phyloP scores from a whole-genome alignment of 2,329 filamentous ascomycete species.

The Periconia macrospinosa region DNA sequence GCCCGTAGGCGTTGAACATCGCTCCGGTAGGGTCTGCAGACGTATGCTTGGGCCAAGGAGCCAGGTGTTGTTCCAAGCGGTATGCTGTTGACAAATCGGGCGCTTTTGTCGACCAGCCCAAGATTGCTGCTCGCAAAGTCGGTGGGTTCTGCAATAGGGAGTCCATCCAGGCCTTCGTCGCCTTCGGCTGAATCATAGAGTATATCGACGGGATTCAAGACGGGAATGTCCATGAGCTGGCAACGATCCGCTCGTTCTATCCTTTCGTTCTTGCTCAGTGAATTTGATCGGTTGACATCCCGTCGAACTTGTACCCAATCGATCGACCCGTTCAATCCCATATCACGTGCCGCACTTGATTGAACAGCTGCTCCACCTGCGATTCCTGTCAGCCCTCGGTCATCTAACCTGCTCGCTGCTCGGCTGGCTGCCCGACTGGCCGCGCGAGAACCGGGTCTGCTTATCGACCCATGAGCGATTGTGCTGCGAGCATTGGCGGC shows the following conservation, averaged over 20 bases:
- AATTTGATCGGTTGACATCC: constrained; percentile 94
- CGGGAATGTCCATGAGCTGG: constrained; percentile 90
- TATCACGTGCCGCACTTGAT: constrained; percentile 63
- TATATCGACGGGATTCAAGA: constrained; percentile 86
- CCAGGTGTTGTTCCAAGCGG: constrained; percentile 80
- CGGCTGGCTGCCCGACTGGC: constrained; percentile 39
- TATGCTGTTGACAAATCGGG: constrained; percentile 82
- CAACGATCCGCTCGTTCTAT: constrained; percentile 84
- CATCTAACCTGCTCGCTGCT: constrained; percentile 33
- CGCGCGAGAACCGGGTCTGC: constrained; percentile 47
- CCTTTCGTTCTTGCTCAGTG: constrained; percentile 84
- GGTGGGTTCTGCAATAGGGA: constrained; percentile 77
- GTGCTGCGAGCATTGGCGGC: constrained; percentile 87
- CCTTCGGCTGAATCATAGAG: constrained; percentile 83
- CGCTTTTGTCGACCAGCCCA: constrained; percentile 90
- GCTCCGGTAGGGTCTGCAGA: constrained; percentile 91
- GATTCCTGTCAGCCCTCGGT: constrained; percentile 56
- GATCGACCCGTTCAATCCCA: constrained; percentile 65
- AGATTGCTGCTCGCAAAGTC: constrained; percentile 82
- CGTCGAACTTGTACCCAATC: constrained; percentile 98
- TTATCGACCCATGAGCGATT: constrained; percentile 63
- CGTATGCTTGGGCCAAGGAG: constrained; percentile 83
- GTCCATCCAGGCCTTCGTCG: constrained; percentile 84
- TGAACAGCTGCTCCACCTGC: constrained; percentile 49
- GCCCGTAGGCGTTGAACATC: constrained; percentile 90